A percentile compares a stretch with the other conserved stretches of the same genome.
phyloP scores from a whole-genome alignment of 768 basidiomycete species.

The Termitomyces sp. region DNA sequence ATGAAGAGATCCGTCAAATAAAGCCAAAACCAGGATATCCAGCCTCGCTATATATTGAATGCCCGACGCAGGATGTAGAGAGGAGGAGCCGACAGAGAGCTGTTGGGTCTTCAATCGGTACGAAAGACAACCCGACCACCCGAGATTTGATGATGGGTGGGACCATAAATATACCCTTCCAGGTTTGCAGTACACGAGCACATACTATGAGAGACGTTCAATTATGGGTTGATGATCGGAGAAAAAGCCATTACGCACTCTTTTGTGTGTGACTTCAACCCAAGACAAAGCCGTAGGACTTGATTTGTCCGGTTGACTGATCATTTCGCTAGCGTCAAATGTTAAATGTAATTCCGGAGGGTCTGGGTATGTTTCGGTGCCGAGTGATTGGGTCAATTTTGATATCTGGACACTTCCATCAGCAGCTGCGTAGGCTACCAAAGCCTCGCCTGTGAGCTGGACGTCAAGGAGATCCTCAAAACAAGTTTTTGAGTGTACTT shows the following conservation, averaged over 20 bases:
- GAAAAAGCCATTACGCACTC: constrained; percentile 25
- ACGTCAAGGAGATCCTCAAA: neutral
- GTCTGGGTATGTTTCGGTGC: neutral
- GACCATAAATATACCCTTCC: constrained; percentile 59
- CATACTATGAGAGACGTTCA: constrained; percentile 29
- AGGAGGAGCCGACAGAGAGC: constrained; percentile 52
- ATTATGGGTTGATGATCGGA: neutral
- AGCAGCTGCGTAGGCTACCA: constrained; percentile 51
- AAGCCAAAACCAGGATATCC: constrained; percentile 52
- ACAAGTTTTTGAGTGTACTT: constrained; percentile 14
- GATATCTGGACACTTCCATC: constrained; percentile 56
- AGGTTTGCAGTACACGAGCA: constrained; percentile 55
- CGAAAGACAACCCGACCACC: constrained; percentile 46
- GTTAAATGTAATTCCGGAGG: constrained; percentile 10
- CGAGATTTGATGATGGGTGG: constrained; percentile 17
- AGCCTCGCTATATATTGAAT: constrained; percentile 41
- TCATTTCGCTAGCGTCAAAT: constrained; percentile 22
- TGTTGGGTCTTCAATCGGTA: constrained; percentile 42
- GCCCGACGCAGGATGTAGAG: constrained; percentile 55
- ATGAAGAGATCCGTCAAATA: constrained; percentile 71
- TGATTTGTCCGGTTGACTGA: constrained; percentile 34
- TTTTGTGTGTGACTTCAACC: constrained; percentile 34
- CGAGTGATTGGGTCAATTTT: constrained; percentile 39
- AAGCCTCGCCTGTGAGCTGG: constrained; percentile 41
- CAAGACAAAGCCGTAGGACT: constrained; percentile 52